Evolutionary conservation across 1,139 yeast genomes (phyloP).

Genomic region (Lodderomyces orthopsilosis): DNA sequence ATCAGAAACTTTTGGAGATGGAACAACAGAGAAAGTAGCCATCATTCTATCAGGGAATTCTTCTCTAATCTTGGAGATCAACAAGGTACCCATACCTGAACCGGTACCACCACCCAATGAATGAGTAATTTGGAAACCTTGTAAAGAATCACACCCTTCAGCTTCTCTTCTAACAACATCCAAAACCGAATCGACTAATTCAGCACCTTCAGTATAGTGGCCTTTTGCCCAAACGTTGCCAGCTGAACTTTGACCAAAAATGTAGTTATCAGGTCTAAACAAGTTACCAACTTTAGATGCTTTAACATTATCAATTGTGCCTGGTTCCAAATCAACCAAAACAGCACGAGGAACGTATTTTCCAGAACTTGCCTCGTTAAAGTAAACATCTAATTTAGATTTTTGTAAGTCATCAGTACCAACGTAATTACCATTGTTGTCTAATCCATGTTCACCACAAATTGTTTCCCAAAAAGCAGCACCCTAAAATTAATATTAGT

Average conservation of each 20-base stretch:
- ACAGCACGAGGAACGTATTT: constrained; percentile 94
- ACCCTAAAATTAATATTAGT: constrained; percentile 45
- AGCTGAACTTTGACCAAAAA: constrained; percentile 87
- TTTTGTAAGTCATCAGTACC: constrained; percentile 68
- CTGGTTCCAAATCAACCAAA: constrained; percentile 89
- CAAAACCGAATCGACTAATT: constrained; percentile 82
- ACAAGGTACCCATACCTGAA: constrained; percentile 90
- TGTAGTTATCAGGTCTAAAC: constrained; percentile 88
- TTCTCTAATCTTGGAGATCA: constrained; percentile 77
- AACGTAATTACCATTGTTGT: constrained; percentile 73
- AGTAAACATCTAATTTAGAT: constrained; percentile 50
- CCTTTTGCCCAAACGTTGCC: constrained; percentile 98
- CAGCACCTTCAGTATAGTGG: constrained; percentile 95
- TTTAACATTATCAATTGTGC: constrained; percentile 82
- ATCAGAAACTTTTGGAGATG: constrained; percentile 87
- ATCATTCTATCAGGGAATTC: constrained; percentile 94
- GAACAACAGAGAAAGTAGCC: constrained; percentile 92
- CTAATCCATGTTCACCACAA: constrained; percentile 95
- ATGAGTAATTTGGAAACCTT: constrained; percentile 92
- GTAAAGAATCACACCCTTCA: constrained; percentile 86
- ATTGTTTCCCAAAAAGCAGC: constrained; percentile 98
- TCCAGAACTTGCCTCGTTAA: constrained; percentile 66
- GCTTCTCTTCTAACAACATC: constrained; percentile 92
- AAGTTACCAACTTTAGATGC: constrained; percentile 74
- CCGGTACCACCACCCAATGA: constrained; percentile 98